Conservation (phyloP, 2,329 filamentous ascomycete species). For the Arachnomyces sp. region DNA sequence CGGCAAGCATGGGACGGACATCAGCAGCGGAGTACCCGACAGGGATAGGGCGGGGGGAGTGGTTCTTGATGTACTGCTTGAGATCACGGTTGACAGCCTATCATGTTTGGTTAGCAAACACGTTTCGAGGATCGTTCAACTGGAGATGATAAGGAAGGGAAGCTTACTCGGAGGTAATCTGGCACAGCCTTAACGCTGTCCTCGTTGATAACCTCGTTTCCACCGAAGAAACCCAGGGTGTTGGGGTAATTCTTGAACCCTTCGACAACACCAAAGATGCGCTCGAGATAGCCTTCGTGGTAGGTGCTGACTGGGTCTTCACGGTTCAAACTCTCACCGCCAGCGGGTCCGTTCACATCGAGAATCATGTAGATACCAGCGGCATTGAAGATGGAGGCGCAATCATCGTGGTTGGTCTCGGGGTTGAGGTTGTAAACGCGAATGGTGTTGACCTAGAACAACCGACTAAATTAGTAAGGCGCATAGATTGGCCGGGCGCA, state of each 20-base stretch:
- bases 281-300: slow-evolving; percentile 46
- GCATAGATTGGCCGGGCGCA: not conserved
- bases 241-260: slow-evolving; percentile 60
- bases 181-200: slow-evolving; percentile 46
- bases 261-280: slow-evolving; percentile 56
- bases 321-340: slow-evolving; percentile 49
- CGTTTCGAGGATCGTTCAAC: not conserved
- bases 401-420: slow-evolving; percentile 51
- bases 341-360: slow-evolving; percentile 56
- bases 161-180: slow-evolving; percentile 47
- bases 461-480: slow-evolving; percentile 8
- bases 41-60: slow-evolving; percentile 50
- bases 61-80: slow-evolving; percentile 58
- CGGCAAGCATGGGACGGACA: slow-evolving; percentile 50
- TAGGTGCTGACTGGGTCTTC: slow-evolving; percentile 48
- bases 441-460: slow-evolving; percentile 54
- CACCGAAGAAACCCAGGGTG: slow-evolving; percentile 57
- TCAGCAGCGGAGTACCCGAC: slow-evolving; percentile 63
- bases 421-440: slow-evolving; percentile 58
- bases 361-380: slow-evolving; percentile 59
- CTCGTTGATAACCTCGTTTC: slow-evolving; percentile 62
- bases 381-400: slow-evolving; percentile 56
- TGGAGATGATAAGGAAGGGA: not conserved
- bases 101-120: slow-evolving; percentile 21
- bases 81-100: slow-evolving; percentile 56